Percentiles rank a stretch among this genome's conserved stretches.
phyloP scores from a whole-genome alignment of 1,284 basidiomycete species.

The Cutaneotrichosporon spelunceum region DNA sequence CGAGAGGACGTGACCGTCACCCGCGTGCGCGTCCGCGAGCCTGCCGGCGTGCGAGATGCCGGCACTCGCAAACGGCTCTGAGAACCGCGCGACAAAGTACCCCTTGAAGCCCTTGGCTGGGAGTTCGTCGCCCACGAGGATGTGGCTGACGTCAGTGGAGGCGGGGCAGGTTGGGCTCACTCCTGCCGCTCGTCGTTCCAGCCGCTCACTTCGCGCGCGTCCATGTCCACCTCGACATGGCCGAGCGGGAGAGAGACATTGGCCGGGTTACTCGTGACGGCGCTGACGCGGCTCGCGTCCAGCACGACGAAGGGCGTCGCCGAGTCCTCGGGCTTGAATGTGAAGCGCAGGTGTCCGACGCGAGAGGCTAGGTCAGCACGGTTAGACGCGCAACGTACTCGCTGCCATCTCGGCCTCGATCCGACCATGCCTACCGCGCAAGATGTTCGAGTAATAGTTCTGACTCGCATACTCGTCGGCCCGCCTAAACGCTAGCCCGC shows the following conservation, averaged over 20 bases:
- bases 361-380: slow-evolving; percentile 60
- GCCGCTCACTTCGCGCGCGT: slow-evolving; percentile 62
- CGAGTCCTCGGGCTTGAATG: slow-evolving; percentile 56
- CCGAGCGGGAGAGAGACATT: slow-evolving; percentile 66
- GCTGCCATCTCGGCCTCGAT: slow-evolving; percentile 67
- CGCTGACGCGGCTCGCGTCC: slow-evolving; percentile 64
- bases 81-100: slow-evolving; percentile 74
- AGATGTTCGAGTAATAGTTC: slow-evolving; percentile 65
- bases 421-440: slow-evolving; percentile 58
- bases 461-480: slow-evolving; percentile 62
- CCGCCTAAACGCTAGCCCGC: slow-evolving; percentile 62
- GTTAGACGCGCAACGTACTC: slow-evolving; percentile 54
- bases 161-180: slow-evolving; percentile 58
- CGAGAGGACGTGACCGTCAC: slow-evolving; percentile 54
- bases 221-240: slow-evolving; percentile 56
- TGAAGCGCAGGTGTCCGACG: slow-evolving; percentile 72
- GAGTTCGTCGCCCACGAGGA: slow-evolving; percentile 47
- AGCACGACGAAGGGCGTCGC: slow-evolving; percentile 62
- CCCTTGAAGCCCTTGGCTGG: slow-evolving; percentile 59
- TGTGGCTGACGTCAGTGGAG: slow-evolving; percentile 29
- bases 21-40: slow-evolving; percentile 18
- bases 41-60: slow-evolving; percentile 22
- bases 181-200: slow-evolving; percentile 72
- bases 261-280: slow-evolving; percentile 56
- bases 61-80: slow-evolving; percentile 52